Evolutionary conservation across 306 rosid genomes (phyloP).

Genomic region (Sphenostylis stenocarpa): DNA sequence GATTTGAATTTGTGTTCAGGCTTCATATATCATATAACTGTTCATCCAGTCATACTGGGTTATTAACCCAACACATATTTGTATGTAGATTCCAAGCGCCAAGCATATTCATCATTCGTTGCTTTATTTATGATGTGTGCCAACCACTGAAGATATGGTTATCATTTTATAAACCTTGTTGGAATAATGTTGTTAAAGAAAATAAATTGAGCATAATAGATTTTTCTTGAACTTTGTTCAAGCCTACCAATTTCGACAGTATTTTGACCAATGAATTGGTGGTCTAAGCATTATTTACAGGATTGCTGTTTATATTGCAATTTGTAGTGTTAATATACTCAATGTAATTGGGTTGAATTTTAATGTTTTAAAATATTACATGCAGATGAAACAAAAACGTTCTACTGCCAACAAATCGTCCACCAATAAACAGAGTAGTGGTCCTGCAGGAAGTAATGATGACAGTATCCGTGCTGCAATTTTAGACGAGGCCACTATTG

Average conservation of each 20-base stretch:
- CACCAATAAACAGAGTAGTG: constrained; percentile 56
- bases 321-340: constrained; percentile 18
- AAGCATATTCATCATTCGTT: not conserved
- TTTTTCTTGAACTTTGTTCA: not conserved
- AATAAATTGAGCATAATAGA: constrained; percentile 9
- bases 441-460: constrained; percentile 62
- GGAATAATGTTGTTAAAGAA: constrained; percentile 1
- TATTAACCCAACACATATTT: not conserved
- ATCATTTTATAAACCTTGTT: not conserved
- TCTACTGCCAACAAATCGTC: constrained; percentile 47
- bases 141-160: not conserved
- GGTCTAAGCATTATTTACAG: not conserved
- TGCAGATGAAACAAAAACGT: constrained; percentile 69
- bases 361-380: constrained; percentile 27
- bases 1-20: not conserved
- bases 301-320: not conserved
- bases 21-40: constrained; percentile 3
- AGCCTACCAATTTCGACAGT: not conserved
- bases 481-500: constrained; percentile 90
- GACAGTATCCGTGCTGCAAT: constrained; percentile 70
- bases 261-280: not conserved
- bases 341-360: constrained; percentile 24
- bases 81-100: not conserved
- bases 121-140: not conserved
- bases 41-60: not conserved